Evolutionary conservation across 2,329 filamentous ascomycete genomes (phyloP).

Genomic region (Metarhizium robertsii): DNA sequence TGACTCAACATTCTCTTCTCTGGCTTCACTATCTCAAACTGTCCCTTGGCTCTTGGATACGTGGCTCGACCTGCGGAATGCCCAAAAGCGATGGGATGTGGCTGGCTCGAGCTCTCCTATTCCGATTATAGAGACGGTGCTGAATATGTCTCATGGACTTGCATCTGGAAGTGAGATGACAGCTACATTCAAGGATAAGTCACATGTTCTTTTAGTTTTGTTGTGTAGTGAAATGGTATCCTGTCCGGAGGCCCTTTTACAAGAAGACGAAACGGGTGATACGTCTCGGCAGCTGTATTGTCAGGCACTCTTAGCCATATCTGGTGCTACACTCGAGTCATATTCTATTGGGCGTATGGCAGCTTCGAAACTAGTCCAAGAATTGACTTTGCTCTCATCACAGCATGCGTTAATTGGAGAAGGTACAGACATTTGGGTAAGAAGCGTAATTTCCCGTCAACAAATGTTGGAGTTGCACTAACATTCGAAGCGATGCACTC

Average conservation of each 20-base stretch:
- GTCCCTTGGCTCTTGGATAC: slow-evolving; percentile 42
- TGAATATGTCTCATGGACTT: slow-evolving; percentile 23
- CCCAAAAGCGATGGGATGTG: slow-evolving; percentile 28
- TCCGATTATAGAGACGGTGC: slow-evolving; percentile 25
- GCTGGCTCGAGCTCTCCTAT: slow-evolving; percentile 21
- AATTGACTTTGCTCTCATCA: slow-evolving; percentile 26
- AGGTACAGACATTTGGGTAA: slow-evolving; percentile 33
- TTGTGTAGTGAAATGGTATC: slow-evolving; percentile 32
- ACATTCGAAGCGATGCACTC: slow-evolving; percentile 19
- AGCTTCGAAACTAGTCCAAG: slow-evolving; percentile 32
- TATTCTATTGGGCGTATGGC: slow-evolving; percentile 29
- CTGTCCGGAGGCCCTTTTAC: slow-evolving; percentile 21
- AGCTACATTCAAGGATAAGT: slow-evolving; percentile 23
- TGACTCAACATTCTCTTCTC: slow-evolving; percentile 21
- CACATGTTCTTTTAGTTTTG: slow-evolving; percentile 27
- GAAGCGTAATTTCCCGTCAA: neutral
- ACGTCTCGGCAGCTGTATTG: slow-evolving; percentile 26
- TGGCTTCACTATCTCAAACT: slow-evolving; percentile 28
- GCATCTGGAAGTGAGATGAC: slow-evolving; percentile 8
- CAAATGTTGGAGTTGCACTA: slow-evolving; percentile 7
- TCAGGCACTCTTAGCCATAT: slow-evolving; percentile 27
- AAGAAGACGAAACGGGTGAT: slow-evolving; percentile 15
- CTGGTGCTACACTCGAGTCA: slow-evolving; percentile 23
- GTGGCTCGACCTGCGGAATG: slow-evolving; percentile 30
- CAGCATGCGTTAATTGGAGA: slow-evolving; percentile 21